phyloP scores from a whole-genome alignment of 768 basidiomycete species.

The Agrocybe praecox region DNA sequence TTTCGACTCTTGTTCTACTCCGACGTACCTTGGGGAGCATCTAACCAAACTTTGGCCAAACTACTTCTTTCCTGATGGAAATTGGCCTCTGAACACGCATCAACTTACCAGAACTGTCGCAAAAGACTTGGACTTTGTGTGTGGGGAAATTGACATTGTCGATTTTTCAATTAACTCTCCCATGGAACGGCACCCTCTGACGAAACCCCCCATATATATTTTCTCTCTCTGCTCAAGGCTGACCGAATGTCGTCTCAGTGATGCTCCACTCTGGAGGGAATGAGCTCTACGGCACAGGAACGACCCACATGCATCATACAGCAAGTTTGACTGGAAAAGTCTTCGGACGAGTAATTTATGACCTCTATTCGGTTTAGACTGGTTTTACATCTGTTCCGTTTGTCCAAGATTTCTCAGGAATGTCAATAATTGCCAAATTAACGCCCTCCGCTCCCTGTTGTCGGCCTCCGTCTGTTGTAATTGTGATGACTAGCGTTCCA shows the following conservation, averaged over 20 bases:
- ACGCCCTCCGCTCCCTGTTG: not conserved
- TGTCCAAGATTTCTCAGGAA: not conserved
- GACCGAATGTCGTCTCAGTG: not conserved
- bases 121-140: not conserved
- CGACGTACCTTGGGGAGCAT: not conserved
- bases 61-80: no score
- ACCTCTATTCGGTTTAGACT: not conserved
- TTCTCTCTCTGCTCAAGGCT: no score
- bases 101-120: not conserved
- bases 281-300: not conserved
- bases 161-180: not conserved
- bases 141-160: not conserved
- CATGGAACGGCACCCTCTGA: no score
- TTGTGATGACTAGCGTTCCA: not conserved
- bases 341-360: not conserved
- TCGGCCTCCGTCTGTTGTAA: not conserved
- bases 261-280: constrained; percentile 4
- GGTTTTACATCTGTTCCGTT: not conserved
- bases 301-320: not conserved
- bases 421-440: not conserved
- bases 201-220: no score
- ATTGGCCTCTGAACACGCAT: no score
- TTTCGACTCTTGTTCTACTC: no score
- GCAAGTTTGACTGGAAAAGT: not conserved
- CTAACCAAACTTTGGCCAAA: not conserved